Evolutionary conservation across 2,329 filamentous ascomycete genomes (phyloP).

Genomic region (Apiospora phragmitis): DNA sequence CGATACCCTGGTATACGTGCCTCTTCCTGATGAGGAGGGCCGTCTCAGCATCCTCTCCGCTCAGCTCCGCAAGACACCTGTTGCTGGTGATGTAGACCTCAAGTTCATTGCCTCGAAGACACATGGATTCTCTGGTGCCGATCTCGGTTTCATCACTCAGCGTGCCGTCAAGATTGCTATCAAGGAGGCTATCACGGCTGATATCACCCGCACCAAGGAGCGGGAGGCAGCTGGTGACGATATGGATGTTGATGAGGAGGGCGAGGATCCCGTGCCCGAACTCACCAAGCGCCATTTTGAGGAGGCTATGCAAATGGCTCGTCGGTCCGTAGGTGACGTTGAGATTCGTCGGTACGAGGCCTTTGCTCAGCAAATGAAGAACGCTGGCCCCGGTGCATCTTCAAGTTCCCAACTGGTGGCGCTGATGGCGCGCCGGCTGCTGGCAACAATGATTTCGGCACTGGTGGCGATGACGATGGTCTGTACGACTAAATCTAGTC

Average conservation of each 20-base stretch:
- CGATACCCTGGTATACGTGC: conserved; percentile 97
- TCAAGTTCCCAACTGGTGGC: conserved; percentile 83
- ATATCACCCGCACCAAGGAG: conserved; percentile 92
- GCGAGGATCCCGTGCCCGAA: conserved; percentile 91
- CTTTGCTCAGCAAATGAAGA: conserved; percentile 99
- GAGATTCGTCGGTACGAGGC: conserved; percentile 98
- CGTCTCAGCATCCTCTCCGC: conserved; percentile 90
- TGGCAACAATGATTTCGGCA: conserved; percentile 69
- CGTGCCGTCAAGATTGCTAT: conserved; percentile 99
- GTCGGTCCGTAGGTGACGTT: conserved; percentile 91
- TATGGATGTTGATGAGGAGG: conserved; percentile 79
- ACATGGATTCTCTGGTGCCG: conserved; percentile 98
- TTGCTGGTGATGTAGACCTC: conserved; percentile 83
- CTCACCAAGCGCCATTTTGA: conserved; percentile 97
- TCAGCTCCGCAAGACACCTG: conserved; percentile 97
- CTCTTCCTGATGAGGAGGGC: conserved; percentile 87
- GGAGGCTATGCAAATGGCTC: conserved; percentile 95
- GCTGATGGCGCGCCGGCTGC: conserved; percentile 67
- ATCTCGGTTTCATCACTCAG: conserved; percentile 98
- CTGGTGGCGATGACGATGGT: conserved; percentile 91
- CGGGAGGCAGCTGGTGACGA: conserved; percentile 83
- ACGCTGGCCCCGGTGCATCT: conserved; percentile 90
- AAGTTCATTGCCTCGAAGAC: conserved; percentile 94
- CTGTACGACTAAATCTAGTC: conserved; percentile 78
- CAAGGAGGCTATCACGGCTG: conserved; percentile 87